These are phyloP conservation scores for Limtongozyma cylindracea DNA, from an alignment of 805 yeast species.

Conservation along the genomic window DNA sequence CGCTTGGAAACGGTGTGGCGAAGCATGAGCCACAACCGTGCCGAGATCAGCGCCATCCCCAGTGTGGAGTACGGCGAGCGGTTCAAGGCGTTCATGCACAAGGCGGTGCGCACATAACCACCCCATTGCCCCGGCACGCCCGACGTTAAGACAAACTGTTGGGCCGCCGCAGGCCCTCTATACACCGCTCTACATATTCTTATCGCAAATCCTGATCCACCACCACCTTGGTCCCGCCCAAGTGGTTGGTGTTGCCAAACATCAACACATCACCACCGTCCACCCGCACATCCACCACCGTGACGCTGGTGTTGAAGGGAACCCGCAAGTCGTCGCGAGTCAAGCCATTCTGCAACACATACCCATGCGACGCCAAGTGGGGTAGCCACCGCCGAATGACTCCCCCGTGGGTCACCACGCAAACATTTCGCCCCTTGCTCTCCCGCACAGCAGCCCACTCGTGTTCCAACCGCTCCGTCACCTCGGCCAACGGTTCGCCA, in stretches of 20 bases:
- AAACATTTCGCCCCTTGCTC: constrained; percentile 20
- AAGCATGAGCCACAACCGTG: constrained; percentile 6
- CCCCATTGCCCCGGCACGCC: too few species aligned
- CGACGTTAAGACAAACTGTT: too few species aligned
- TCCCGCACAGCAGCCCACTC: constrained; percentile 20
- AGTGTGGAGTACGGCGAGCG: constrained; percentile 78
- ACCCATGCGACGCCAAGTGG: constrained; percentile 17
- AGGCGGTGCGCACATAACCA: constrained; percentile 6
- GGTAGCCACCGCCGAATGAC: constrained; percentile 36
- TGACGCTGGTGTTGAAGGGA: constrained; percentile 56
- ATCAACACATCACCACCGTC: constrained; percentile 20
- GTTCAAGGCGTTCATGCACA: constrained; percentile 42
- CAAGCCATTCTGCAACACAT: constrained; percentile 12
- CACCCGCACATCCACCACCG: constrained; percentile 25
- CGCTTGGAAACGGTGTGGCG: neutral
- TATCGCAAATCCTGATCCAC: constrained; percentile 4
- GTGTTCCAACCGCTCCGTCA: constrained; percentile 19
- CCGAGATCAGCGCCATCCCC: constrained; percentile 70
- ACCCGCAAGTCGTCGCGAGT: constrained; percentile 17
- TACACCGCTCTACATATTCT: too few species aligned
- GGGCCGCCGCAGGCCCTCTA: too few species aligned
- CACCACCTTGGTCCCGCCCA: constrained; percentile 17
- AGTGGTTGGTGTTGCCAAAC: constrained; percentile 46
- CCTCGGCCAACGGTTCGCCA: constrained; percentile 30
- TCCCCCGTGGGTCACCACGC: constrained; percentile 63